A percentile compares a stretch with the other conserved stretches of the same genome.
Conservation (phyloP, 257 asterid species). For the Solanum boliviense region DNA sequence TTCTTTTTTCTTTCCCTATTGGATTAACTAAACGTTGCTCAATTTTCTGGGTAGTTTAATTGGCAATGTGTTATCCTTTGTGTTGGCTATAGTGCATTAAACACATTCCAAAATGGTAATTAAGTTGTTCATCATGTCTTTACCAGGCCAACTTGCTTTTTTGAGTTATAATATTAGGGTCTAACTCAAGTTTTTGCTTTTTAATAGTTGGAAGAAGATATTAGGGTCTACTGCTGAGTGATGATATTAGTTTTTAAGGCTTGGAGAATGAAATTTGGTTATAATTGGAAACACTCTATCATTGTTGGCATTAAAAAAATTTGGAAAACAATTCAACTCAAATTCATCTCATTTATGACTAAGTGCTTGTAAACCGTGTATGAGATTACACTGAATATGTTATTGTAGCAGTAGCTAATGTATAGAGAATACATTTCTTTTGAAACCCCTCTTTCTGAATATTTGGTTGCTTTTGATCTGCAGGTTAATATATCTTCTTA, state of each 20-base stretch:
- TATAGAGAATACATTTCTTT: neutral
- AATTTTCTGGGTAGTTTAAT: neutral
- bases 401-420: neutral
- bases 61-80: neutral
- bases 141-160: neutral
- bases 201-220: neutral
- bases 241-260: neutral
- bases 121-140: neutral
- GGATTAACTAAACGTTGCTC: neutral
- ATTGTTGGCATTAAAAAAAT: neutral
- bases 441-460: neutral
- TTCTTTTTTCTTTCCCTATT: neutral
- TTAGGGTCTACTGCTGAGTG: neutral
- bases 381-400: neutral
- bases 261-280: neutral
- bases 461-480: slow-evolving; percentile 1
- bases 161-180: neutral
- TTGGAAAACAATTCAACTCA: neutral
- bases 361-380: neutral
- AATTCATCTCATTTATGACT: neutral
- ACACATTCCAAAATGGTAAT: neutral
- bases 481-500: slow-evolving; percentile 30
- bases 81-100: neutral
- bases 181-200: neutral
- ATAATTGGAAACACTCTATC: neutral